Base-by-base conservation (phyloP, 2,329 filamentous ascomycete genomes). In the Neopestalotiopsis clavispora region DNA sequence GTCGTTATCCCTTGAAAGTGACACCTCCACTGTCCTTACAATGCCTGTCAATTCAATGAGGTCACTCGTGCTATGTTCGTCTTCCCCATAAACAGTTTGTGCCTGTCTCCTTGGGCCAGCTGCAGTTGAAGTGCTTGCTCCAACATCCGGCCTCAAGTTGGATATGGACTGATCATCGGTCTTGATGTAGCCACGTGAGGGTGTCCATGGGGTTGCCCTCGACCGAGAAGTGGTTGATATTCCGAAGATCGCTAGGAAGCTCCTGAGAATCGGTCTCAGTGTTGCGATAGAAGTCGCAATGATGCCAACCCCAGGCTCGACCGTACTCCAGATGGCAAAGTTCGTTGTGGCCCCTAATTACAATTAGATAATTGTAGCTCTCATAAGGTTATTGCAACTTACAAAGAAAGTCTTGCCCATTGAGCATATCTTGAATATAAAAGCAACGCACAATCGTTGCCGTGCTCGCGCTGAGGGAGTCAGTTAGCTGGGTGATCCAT, bases 381-480 rank as follows among this genome's bases (percentile, higher is more conserved):
- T 14, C 4, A 12, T 3, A 9, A 4, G n/a, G 17, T 20, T 32
- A 10, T 20, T 23, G 13, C n/a, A 13, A 49, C 67, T 49, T 63
- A 68, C 67, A 68, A 4, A 68, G 14, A 52, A 68, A 68, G 64
- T 68, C 67, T 34, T 65, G 49, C 30, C 67, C 67, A 13, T 68
- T 40, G 5, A 68, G 49, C 57, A 64, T 34, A 14, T 58, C 49
- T 5, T 30, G 14, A 9, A 65, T 23, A 57, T 45, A 60, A 28
- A 56, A 49, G 34, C 28, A 34, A 34, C 64, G 42, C 7, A 66
- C 64, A 13, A 66, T 66, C n/a, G 64, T 66, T 20, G 64, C 64
- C 14, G 64, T 66, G 20, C 64, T 66, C 30, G 42, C 64, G 32
- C 61, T 64, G 17, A 45, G 17, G 5, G 34, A 17, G 10, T 52